Conservation (phyloP, 2,329 filamentous ascomycete species). For the Colletotrichum filicis region DNA sequence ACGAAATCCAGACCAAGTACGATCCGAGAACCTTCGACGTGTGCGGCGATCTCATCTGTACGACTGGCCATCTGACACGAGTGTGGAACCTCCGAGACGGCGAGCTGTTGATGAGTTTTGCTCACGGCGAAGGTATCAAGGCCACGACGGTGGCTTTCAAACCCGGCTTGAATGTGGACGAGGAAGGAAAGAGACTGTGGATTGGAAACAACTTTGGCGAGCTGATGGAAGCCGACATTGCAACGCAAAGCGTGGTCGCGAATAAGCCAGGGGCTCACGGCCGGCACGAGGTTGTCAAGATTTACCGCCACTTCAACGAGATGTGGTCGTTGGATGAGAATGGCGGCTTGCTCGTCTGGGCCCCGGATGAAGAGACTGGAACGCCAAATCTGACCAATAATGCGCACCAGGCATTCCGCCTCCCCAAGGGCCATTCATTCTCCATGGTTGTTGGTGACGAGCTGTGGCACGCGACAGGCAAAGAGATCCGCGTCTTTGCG, state of each 20-base stretch:
- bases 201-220: slow-evolving; percentile 91
- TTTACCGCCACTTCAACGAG: slow-evolving; percentile 87
- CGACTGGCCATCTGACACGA: slow-evolving; percentile 85
- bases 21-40: slow-evolving; percentile 89
- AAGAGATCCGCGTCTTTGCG: slow-evolving; percentile 85
- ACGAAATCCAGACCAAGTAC: slow-evolving; percentile 84
- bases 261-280: slow-evolving; percentile 80
- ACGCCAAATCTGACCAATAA: slow-evolving; percentile 79
- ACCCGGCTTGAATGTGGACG: slow-evolving; percentile 78
- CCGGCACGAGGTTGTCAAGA: slow-evolving; percentile 82
- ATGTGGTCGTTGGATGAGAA: slow-evolving; percentile 95
- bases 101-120: slow-evolving; percentile 81
- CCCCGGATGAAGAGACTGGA: slow-evolving; percentile 72
- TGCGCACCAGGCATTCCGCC: slow-evolving; percentile 78
- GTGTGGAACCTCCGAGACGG: slow-evolving; percentile 90
- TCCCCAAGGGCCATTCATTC: slow-evolving; percentile 86
- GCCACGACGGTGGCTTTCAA: slow-evolving; percentile 88
- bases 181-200: slow-evolving; percentile 88
- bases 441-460: slow-evolving; percentile 88
- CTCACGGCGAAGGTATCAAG: slow-evolving; percentile 86
- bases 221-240: slow-evolving; percentile 87
- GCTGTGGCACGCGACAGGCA: slow-evolving; percentile 89
- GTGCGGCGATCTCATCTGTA: slow-evolving; percentile 88
- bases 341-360: slow-evolving; percentile 89
- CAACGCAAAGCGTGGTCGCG: slow-evolving; percentile 74